These are phyloP conservation scores for Kitagawia praeruptora DNA, from an alignment of 129 eudicot species.

Conservation along the genomic window DNA sequence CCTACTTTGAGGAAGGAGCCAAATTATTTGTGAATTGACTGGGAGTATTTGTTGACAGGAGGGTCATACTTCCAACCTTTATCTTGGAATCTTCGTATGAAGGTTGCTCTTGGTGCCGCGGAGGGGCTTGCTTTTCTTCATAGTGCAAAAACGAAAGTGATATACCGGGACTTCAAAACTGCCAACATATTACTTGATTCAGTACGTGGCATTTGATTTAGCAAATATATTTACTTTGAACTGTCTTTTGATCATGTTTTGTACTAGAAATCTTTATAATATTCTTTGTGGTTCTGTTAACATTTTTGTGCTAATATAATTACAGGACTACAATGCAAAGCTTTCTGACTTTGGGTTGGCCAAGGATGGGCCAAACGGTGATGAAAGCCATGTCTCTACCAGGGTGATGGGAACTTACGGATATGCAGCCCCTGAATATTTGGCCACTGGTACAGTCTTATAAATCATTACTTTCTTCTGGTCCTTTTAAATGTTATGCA, in stretches of 20 bases:
- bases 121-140: conserved; percentile 94
- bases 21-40: background rate
- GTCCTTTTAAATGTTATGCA: background rate
- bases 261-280: background rate
- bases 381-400: conserved; percentile 80
- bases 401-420: conserved; percentile 89
- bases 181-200: conserved; percentile 82
- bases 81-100: conserved; percentile 82
- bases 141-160: conserved; percentile 65
- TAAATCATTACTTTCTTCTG: background rate
- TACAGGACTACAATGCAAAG: conserved; percentile 72
- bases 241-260: background rate
- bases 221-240: background rate
- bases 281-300: background rate
- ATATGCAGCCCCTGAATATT: conserved; percentile 90
- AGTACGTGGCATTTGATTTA: conserved; percentile 27
- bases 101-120: conserved; percentile 90
- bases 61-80: conserved; percentile 91
- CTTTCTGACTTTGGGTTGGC: conserved; percentile 92
- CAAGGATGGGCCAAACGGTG: conserved; percentile 84
- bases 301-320: background rate
- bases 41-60: conserved; percentile 36
- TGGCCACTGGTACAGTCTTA: conserved; percentile 58
- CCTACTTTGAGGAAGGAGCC: background rate
- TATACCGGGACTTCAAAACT: conserved; percentile 91